Base-by-base conservation (phyloP, 306 rosid species). In the Malus sylvestris region DNA sequence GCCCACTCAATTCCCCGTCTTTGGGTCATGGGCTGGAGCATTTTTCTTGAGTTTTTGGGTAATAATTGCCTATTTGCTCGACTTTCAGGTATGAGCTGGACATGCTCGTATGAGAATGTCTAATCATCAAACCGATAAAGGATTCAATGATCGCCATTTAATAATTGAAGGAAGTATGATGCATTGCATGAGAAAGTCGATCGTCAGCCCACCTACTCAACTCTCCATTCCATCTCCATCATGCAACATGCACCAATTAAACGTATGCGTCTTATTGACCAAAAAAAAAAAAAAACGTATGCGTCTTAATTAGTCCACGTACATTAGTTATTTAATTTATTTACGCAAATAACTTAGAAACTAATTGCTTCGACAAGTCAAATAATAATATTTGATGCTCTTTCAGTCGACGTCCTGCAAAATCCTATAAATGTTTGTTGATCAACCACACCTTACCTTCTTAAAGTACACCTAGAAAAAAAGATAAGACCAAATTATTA, bases 361-460 rank as follows among this genome's bases (percentile, higher is more conserved):
- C 19, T 20, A 3, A 23, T 9, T 59, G 61, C 9, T 58, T 53
- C 32, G 46, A 12, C 35, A n/a, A 15, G 64, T 72, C 53, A 42
- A 73, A 4, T 14, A 4, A 46, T 46, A 46, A 80, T 76, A 49
- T 76, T 76, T 67, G 65, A 73, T 77, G 78, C 73, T 52, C 49
- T 58, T 72, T 59, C 65, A 72, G 6, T 14, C 32, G 45, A n/a
- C 2, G 75, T 51, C 74, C 70, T 60, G 57, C 65, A 32, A 70
- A 30, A 65, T 72, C 61, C 32, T 57, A 38, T 13, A 27, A 18
- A 20, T 83, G 87, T 88, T 86, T 53, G 92, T 80, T 90, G 88
- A 85, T 88, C 91, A 83, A 86, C 92, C 69, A 83, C 82, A 81
- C 90, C 67, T 57, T 45, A 65, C 58, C 57, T 33, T 60, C 55